A percentile compares a stretch with the other conserved stretches of the same genome.
Evolutionary conservation across 176 grass and related monocot species (phyloP).

Genomic region (Bothriochloa decipiens): DNA sequence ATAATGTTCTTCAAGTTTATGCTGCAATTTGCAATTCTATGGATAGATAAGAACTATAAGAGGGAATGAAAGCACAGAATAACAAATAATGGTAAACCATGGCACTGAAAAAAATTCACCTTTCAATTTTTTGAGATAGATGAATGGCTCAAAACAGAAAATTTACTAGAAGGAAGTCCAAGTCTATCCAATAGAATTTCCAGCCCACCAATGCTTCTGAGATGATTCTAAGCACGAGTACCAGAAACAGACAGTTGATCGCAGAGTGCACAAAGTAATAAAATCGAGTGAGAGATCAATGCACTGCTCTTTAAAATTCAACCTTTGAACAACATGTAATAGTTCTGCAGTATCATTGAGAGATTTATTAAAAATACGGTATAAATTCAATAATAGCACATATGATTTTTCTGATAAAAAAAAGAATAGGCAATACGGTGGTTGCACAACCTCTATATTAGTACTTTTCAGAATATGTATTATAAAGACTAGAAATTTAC

Average conservation of each 20-base stretch:
- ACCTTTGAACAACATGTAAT: conserved; percentile 74
- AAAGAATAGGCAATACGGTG: conserved; percentile 7
- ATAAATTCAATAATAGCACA: conserved; percentile 19
- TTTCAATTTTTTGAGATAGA: conserved; percentile 70
- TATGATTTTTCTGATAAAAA: conserved; percentile 6
- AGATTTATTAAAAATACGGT: conserved; percentile 33
- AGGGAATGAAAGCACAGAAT: background rate
- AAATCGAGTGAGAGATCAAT: conserved; percentile 82
- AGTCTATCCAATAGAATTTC: conserved; percentile 88
- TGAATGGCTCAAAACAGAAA: conserved; percentile 60
- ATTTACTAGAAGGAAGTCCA: conserved; percentile 79
- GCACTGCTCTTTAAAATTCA: conserved; percentile 80
- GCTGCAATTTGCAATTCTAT: background rate
- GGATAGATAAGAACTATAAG: conserved; percentile 11
- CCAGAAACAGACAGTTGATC: conserved; percentile 71
- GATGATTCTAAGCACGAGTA: conserved; percentile 84
- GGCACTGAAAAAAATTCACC: conserved; percentile 29
- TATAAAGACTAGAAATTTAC: background rate
- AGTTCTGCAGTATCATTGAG: conserved; percentile 68
- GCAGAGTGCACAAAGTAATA: conserved; percentile 72
- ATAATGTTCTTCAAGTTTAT: conserved; percentile 15
- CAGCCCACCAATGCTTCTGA: conserved; percentile 93
- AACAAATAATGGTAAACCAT: conserved; percentile 34
- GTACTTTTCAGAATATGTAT: conserved; percentile 10
- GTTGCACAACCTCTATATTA: background rate